Percentiles rank a stretch among this genome's conserved stretches.
Evolutionary conservation across 2,329 filamentous ascomycete genomes (phyloP).

Genomic region (Tolypocladium ophioglossoides): DNA sequence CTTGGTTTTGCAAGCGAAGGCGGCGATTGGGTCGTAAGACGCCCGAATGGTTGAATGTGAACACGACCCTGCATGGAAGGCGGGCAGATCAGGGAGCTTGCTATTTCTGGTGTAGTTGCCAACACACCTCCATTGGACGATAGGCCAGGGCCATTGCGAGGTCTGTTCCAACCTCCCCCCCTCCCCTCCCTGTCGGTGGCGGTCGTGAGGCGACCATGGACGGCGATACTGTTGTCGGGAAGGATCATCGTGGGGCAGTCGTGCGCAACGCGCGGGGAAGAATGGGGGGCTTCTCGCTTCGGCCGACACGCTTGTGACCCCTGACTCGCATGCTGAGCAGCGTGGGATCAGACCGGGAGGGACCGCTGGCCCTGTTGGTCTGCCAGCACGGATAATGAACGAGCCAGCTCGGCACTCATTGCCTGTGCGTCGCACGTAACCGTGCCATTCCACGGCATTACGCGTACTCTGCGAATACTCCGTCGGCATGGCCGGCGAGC

Average conservation of each 20-base stretch:
- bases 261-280: background rate
- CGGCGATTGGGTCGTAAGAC: background rate
- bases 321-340: background rate
- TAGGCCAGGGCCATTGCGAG: slow-evolving; percentile 5
- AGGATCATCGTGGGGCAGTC: background rate
- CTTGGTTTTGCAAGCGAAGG: background rate
- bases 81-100: slow-evolving; percentile 4
- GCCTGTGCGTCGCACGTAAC: background rate
- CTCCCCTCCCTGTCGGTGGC: background rate
- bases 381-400: background rate
- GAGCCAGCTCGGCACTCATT: background rate
- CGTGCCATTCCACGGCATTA: background rate
- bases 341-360: background rate
- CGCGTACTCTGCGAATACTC: background rate
- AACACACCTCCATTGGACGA: slow-evolving; percentile 1
- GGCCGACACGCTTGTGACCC: background rate
- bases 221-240: background rate
- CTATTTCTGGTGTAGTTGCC: slow-evolving; percentile 3
- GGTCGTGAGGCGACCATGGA: background rate
- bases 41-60: background rate
- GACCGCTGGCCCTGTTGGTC: background rate
- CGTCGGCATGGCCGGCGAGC: background rate
- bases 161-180: background rate
- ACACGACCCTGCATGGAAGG: slow-evolving; percentile 1
- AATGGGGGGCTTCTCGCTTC: background rate